Evolutionary conservation across 371 early-diverging fungal genomes (phyloP).

Genomic region (Batkoa obscura): DNA sequence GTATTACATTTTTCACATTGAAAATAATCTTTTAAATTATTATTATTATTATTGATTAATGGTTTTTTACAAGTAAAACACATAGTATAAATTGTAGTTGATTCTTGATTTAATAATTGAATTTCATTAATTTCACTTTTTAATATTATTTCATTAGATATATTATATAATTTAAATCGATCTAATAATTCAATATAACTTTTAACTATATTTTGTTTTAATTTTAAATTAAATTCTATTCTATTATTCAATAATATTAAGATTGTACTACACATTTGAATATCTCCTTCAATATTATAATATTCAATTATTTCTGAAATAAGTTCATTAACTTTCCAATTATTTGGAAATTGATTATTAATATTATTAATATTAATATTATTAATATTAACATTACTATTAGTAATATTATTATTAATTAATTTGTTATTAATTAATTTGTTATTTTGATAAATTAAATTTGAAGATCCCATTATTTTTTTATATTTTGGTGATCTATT

Average conservation of each 20-base stretch:
- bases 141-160: conserved; percentile 39
- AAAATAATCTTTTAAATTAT: too few relatives aligned
- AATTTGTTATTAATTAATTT: neutral
- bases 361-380: neutral
- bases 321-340: conserved; percentile 33
- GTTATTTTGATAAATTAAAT: conserved; percentile 1
- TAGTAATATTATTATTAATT: conserved; percentile 11
- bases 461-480: too few relatives aligned
- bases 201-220: conserved; percentile 44
- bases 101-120: conserved; percentile 35
- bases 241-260: conserved; percentile 31
- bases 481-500: too few relatives aligned
- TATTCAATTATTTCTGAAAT: conserved; percentile 37
- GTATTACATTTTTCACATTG: conserved; percentile 50
- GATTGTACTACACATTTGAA: conserved; percentile 67
- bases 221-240: conserved; percentile 20
- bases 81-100: conserved; percentile 49
- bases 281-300: conserved; percentile 62
- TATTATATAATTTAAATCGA: conserved; percentile 47
- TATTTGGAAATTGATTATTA: conserved; percentile 16
- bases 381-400: neutral
- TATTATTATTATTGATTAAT: conserved; percentile 23
- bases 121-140: conserved; percentile 33
- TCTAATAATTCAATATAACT: conserved; percentile 57
- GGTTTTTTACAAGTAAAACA: conserved; percentile 53